Percentiles rank a stretch among this genome's conserved stretches.
phyloP scores from a whole-genome alignment of 208 protist genomes.

The Trypanosoma conorhini region DNA sequence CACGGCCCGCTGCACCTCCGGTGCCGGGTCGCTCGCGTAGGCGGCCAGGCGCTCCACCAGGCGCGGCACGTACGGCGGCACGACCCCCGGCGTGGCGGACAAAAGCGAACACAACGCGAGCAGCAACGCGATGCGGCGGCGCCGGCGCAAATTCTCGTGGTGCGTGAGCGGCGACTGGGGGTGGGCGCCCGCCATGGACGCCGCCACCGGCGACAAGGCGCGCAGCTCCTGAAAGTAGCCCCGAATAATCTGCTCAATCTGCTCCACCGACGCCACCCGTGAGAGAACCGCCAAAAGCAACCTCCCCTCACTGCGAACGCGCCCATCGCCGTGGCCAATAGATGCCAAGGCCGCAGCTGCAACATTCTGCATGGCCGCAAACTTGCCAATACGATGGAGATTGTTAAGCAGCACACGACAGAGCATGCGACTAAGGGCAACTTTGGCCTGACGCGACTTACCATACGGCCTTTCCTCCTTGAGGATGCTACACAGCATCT shows the following conservation, averaged over 20 bases:
- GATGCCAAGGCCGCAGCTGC: conserved; percentile 41
- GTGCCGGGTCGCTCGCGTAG: conserved; percentile 32
- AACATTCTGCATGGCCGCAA: conserved; percentile 53
- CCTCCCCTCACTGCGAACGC: conserved; percentile 43
- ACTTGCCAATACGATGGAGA: conserved; percentile 81
- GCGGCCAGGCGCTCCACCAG: conserved; percentile 55
- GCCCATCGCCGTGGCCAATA: conserved; percentile 55
- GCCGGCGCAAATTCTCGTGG: conserved; percentile 4
- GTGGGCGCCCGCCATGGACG: not conserved
- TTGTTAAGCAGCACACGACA: conserved; percentile 60
- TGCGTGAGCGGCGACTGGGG: not conserved
- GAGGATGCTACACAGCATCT: conserved; percentile 53
- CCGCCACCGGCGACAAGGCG: conserved; percentile 7
- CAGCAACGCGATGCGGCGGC: conserved; percentile 49
- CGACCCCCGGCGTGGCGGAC: conserved; percentile 44
- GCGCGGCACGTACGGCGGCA: conserved; percentile 55
- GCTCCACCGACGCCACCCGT: conserved; percentile 65
- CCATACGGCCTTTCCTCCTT: conserved; percentile 30
- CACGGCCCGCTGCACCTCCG: conserved; percentile 49
- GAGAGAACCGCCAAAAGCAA: conserved; percentile 64
- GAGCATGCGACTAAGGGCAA: conserved; percentile 42
- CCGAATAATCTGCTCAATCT: conserved; percentile 49
- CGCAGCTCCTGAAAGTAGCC: conserved; percentile 44
- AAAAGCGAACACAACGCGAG: conserved; percentile 66
- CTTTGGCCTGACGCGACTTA: conserved; percentile 41